Evolutionary conservation across 2,329 filamentous ascomycete genomes (phyloP), one percentile per base, ranked within the genome.

Genomic region (Alternaria solani): DNA sequence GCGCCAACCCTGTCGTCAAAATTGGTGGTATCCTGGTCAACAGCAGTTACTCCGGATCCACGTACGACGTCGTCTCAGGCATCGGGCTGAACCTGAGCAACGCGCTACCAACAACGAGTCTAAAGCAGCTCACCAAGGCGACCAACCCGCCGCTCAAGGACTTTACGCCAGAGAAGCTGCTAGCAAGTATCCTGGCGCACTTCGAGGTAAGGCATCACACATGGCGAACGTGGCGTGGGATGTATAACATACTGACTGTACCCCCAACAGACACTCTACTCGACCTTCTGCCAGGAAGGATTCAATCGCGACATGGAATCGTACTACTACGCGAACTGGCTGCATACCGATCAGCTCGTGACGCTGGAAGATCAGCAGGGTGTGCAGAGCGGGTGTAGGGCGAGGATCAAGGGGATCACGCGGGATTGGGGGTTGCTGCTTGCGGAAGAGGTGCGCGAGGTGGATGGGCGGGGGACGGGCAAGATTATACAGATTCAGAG

Each of bases 1-100:
- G 82, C 82, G 2, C 77, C 81, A 74, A 76, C 23, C 70, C 71
- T 25, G 95, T 95, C 68, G 89, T 93, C 66, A 99, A 99, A 74
- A 94, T 99, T 55, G 93, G 92, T 54, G 95, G 95, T 6, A 95
- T 99, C 63, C 85, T 98, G 3, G 91, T 96, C 7, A 96, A 97
- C 76, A 95, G 92, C 63, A 88, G 89, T 59, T 98, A 95, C 81
- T 87, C 86, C 6, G 85, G 87, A 6, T 88, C 88, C 26, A 86
- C 88, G 64, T 98, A 96, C 79, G 91, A 94, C 64, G 87, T 96
- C 41, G 89, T 98, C 18, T 86, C 94, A 2, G 95, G 95, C 26
- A 79, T 84, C 66, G 95, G 95, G 2, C 76, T 99, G 67, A 99
- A 99, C 78, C 88, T 92, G 16, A 88, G 88, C 55, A 97, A 98